A percentile compares a stretch with the other conserved stretches of the same genome.
Conservation (phyloP, 345 rosid species). For the Populus nigra region DNA sequence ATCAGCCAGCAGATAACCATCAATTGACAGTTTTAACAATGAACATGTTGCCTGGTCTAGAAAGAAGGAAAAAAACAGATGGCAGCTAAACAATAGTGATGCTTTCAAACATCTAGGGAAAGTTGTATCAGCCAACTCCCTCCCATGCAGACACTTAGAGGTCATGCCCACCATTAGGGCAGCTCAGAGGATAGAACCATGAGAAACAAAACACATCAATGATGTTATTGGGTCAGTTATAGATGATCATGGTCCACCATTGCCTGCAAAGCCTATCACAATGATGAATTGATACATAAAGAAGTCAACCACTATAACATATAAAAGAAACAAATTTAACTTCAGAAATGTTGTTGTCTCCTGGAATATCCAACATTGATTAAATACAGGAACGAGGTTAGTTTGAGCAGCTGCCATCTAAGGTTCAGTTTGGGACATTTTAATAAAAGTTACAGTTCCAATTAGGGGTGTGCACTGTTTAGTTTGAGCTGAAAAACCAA, state of each 20-base stretch:
- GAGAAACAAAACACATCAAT: not conserved
- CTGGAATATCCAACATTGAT: not conserved
- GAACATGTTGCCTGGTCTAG: not conserved
- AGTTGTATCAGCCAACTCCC: not conserved
- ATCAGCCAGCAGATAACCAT: conserved; percentile 5
- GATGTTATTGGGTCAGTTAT: not conserved
- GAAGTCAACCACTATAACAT: not conserved
- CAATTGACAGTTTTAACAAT: not conserved
- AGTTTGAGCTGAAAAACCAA: too few species aligned
- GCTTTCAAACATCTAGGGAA: not conserved
- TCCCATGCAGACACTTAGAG: not conserved
- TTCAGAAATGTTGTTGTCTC: not conserved
- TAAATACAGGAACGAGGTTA: not conserved
- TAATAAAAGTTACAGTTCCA: not conserved
- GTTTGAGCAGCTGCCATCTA: not conserved
- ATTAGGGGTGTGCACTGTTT: not conserved
- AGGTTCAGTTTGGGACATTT: not conserved
- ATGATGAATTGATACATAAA: not conserved
- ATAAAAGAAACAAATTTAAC: not conserved
- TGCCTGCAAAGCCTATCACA: not conserved
- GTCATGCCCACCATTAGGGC: not conserved
- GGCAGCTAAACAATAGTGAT: not conserved
- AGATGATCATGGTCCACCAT: not conserved
- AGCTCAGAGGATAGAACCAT: not conserved
- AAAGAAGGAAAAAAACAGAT: not conserved